phyloP scores from a whole-genome alignment of 768 basidiomycete genomes.

The Pisolithus microcarpus region DNA sequence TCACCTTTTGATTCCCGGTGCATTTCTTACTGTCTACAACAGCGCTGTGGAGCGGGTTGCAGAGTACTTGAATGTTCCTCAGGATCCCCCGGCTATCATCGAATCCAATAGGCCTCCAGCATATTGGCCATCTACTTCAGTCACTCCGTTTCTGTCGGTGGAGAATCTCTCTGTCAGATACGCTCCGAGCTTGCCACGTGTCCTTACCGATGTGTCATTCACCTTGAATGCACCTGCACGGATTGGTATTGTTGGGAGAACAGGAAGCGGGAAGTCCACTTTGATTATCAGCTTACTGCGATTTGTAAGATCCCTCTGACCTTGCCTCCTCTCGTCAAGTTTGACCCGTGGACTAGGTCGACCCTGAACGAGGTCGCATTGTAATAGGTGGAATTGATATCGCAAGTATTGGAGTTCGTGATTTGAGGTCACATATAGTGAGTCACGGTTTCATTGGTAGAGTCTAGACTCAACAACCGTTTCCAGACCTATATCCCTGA shows the following conservation, averaged over 20 bases:
- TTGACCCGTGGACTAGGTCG: constrained; percentile 38
- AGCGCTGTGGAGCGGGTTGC: constrained; percentile 88
- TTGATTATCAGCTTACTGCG: constrained; percentile 81
- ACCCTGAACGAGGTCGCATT: constrained; percentile 70
- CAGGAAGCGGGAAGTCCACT: constrained; percentile 78
- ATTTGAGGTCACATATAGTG: constrained; percentile 69
- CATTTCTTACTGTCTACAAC: constrained; percentile 4
- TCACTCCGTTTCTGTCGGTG: constrained; percentile 52
- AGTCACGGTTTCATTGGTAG: constrained; percentile 17
- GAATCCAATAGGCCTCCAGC: constrained; percentile 75
- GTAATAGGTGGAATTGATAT: constrained; percentile 86
- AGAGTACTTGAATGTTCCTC: constrained; percentile 85
- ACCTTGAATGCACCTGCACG: constrained; percentile 63
- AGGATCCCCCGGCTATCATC: constrained; percentile 75
- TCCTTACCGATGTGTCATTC: constrained; percentile 73
- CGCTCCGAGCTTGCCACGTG: constrained; percentile 75
- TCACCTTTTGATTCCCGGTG: background rate
- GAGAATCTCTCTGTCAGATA: constrained; percentile 79
- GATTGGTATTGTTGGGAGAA: constrained; percentile 74
- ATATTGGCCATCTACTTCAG: constrained; percentile 82
- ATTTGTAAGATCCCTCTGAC: constrained; percentile 45
- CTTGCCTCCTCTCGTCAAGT: background rate
- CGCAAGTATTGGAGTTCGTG: constrained; percentile 75
- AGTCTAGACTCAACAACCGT: constrained; percentile 3
- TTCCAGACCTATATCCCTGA: constrained; percentile 71